A percentile compares a stretch with the other conserved stretches of the same genome.
Evolutionary conservation across 2,329 filamentous ascomycete species (phyloP).

Genomic region (Graphiopsis chlorocephala): DNA sequence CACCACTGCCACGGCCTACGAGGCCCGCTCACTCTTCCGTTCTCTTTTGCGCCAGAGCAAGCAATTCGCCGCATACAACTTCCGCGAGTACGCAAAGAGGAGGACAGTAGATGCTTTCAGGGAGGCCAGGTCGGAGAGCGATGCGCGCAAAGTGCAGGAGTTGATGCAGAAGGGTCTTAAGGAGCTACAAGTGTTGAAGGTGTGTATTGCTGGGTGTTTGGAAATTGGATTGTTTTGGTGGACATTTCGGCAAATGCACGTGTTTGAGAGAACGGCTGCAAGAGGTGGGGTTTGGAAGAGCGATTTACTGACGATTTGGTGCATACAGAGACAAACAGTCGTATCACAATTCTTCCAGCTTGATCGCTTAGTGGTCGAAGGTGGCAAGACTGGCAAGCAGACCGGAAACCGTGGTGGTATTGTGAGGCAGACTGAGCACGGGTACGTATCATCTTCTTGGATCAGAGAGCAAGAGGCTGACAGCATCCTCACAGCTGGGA

Average conservation of each 20-base stretch:
- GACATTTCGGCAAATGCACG: background rate
- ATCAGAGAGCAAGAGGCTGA: background rate
- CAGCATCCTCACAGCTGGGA: background rate
- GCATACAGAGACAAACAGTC: conserved; percentile 79
- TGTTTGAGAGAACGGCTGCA: background rate
- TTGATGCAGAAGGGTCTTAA: conserved; percentile 83
- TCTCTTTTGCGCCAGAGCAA: conserved; percentile 81
- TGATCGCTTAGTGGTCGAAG: conserved; percentile 88
- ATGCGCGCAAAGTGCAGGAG: conserved; percentile 77
- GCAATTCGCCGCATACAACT: conserved; percentile 94
- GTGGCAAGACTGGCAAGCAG: conserved; percentile 75
- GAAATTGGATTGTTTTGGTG: background rate
- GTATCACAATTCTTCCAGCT: conserved; percentile 94
- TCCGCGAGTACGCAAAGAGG: conserved; percentile 91
- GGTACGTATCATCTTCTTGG: conserved; percentile 51
- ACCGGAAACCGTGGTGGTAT: conserved; percentile 64
- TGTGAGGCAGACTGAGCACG: conserved; percentile 73
- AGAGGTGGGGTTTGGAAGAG: background rate
- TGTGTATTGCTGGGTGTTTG: conserved; percentile 43
- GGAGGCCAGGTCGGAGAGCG: conserved; percentile 70
- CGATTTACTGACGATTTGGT: conserved; percentile 36
- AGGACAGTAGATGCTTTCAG: conserved; percentile 88
- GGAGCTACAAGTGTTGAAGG: conserved; percentile 88
- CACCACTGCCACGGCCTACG: conserved; percentile 15
- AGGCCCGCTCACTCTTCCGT: conserved; percentile 60